Conservation (phyloP, 257 asterid genomes). For the Hygrophila difformis region DNA sequence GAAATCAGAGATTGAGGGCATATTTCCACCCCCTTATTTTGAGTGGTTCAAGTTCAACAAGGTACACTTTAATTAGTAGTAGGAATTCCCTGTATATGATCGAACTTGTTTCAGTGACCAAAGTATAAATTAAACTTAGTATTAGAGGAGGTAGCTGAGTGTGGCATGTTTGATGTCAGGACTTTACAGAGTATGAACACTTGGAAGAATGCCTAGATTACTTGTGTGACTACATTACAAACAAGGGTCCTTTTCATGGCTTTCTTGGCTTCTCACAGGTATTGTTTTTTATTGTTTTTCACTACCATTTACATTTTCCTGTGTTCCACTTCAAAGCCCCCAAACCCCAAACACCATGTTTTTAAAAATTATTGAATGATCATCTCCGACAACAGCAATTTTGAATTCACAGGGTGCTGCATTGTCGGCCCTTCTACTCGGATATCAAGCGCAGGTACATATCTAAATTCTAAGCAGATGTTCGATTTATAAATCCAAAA, state of each 20-base stretch:
- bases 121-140: too few relatives aligned
- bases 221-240: conserved; percentile 38
- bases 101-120: background rate
- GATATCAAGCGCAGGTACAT: conserved; percentile 64
- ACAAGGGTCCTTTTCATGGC: conserved; percentile 58
- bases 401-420: conserved; percentile 41
- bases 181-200: conserved; percentile 51
- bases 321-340: too few relatives aligned
- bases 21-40: conserved; percentile 59
- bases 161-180: conserved; percentile 20
- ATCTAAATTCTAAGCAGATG: background rate
- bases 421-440: conserved; percentile 42
- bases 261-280: conserved; percentile 71
- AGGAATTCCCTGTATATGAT: too few relatives aligned
- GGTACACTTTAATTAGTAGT: conserved; percentile 24
- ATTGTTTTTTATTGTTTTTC: background rate
- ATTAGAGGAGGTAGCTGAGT: too few relatives aligned
- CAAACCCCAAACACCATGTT: too few relatives aligned
- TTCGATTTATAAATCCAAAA: too few relatives aligned
- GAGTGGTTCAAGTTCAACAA: conserved; percentile 62
- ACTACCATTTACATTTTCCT: background rate
- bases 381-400: too few relatives aligned
- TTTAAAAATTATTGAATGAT: too few relatives aligned
- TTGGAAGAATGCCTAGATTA: conserved; percentile 49
- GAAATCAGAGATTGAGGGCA: conserved; percentile 57